Conservation (phyloP, 75 land plant genomes). For the Sequoia sempervirens region DNA sequence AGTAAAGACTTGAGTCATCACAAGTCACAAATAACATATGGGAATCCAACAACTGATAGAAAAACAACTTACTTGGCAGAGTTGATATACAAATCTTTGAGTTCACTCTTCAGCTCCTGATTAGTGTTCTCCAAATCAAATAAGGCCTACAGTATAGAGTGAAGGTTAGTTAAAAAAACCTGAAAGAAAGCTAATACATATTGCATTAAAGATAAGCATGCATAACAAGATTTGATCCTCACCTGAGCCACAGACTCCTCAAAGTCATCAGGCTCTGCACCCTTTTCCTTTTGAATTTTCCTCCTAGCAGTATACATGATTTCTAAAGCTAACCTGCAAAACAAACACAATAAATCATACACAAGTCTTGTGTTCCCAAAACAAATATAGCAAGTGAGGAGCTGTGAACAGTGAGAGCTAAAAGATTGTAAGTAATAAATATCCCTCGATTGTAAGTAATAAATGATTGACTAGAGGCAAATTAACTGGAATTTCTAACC, state of each 20-base stretch:
- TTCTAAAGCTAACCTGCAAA: slow-evolving; percentile 8
- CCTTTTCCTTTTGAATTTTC: slow-evolving; percentile 84
- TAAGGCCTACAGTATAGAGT: slow-evolving; percentile 33
- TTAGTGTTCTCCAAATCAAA: slow-evolving; percentile 73
- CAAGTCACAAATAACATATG: not conserved
- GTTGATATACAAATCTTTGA: slow-evolving; percentile 72
- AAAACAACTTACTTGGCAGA: slow-evolving; percentile 58
- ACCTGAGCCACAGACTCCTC: slow-evolving; percentile 89
- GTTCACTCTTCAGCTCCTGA: slow-evolving; percentile 70
- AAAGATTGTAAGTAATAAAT: not conserved
- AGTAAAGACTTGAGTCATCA: not conserved
- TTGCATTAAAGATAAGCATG: not conserved
- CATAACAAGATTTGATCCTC: not conserved
- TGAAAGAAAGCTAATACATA: not conserved
- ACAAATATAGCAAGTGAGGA: not conserved
- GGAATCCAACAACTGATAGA: not conserved
- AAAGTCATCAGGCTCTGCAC: slow-evolving; percentile 71
- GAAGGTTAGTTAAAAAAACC: not conserved
- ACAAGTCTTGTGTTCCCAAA: not conserved
- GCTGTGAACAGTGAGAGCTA: not conserved
- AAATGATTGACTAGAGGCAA: not conserved
- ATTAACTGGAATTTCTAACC: no score
- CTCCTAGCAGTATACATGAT: slow-evolving; percentile 61
- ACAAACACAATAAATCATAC: not conserved
- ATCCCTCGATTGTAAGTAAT: not conserved